phyloP scores from a whole-genome alignment of 139 green algal genomes.

The Ulvella scutata region DNA sequence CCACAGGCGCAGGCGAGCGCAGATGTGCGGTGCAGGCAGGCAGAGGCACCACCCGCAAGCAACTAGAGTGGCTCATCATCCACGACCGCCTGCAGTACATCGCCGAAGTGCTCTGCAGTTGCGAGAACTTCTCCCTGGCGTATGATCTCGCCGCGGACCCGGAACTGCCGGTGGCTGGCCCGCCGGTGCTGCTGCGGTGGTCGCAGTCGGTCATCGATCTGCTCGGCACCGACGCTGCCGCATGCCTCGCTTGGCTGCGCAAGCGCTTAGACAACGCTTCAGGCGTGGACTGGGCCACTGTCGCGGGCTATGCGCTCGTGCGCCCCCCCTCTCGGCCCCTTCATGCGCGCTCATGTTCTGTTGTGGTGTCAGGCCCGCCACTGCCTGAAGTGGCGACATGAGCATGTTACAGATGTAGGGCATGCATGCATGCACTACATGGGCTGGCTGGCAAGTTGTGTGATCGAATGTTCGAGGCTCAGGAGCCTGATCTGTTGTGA shows the following conservation, averaged over 20 bases:
- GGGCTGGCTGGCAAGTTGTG: too few relatives aligned
- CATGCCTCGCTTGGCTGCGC: neutral
- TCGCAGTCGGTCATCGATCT: neutral
- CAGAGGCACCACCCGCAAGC: neutral
- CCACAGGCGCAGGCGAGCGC: too few relatives aligned
- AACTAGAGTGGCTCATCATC: neutral
- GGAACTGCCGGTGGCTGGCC: neutral
- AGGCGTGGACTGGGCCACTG: neutral
- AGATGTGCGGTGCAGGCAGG: neutral
- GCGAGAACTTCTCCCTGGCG: neutral
- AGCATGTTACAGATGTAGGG: too few relatives aligned
- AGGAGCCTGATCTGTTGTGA: too few relatives aligned
- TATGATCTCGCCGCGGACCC: neutral
- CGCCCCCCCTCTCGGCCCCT: neutral
- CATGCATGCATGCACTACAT: too few relatives aligned
- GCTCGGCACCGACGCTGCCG: neutral
- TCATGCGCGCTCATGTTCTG: neutral
- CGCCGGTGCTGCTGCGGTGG: constrained; percentile 1
- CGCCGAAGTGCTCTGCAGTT: neutral
- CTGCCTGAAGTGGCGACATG: too few relatives aligned
- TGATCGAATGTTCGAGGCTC: too few relatives aligned
- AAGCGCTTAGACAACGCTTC: neutral
- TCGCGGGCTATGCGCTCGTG: neutral
- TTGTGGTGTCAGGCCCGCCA: too few relatives aligned
- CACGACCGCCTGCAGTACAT: constrained; percentile 4